Evolutionary conservation across 106 monocot genomes (phyloP), one percentile per base, ranked within the genome.

Genomic region (Dioscorea alata): DNA sequence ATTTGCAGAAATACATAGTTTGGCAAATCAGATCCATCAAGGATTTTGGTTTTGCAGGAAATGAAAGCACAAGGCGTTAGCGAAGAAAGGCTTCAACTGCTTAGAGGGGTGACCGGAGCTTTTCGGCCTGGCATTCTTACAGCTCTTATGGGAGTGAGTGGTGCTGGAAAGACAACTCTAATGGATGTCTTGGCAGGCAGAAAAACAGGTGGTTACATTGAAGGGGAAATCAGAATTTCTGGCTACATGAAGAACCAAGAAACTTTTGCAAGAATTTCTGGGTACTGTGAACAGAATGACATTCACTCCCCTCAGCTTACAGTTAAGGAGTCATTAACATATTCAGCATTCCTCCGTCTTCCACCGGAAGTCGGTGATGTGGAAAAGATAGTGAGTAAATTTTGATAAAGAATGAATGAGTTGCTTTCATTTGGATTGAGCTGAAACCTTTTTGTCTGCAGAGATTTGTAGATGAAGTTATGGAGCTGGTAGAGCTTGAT

Each of bases 131-230:
- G 86, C 6, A 73, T 86, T 52, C 76, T 90, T 28, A 86, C 90
- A 14, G 90, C 90, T 0, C 81, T 90, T 12, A 86, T 90, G 86
- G 90, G 90, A 18, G 81, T 86, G 13, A 90, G 90, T 71, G 90
- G 90, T 2, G 85, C 90, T 2, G 90, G 90, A 67, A 90, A 90
- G 63, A 90, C 90, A 0, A 90, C 90, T 8, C 90, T 90, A 33
- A 86, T 90, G 86, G 90, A 90, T 71, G 90, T 90, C 64, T 64
- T 90, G 70, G 85, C 90, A 61, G 90, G 90, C 12, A 83, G 90
- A 67, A 90, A 90, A 60, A 86, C 90, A 6, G 78, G 90, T 16
- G 90, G 90, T 20, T 83, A 90, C 64, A 78, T 86, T 25, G 86
- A 90, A 62, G 90, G 90, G 15, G 83, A 86, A 15, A 76, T 86